Base-by-base conservation (phyloP, 345 rosid genomes). In the Triadica sebifera region DNA sequence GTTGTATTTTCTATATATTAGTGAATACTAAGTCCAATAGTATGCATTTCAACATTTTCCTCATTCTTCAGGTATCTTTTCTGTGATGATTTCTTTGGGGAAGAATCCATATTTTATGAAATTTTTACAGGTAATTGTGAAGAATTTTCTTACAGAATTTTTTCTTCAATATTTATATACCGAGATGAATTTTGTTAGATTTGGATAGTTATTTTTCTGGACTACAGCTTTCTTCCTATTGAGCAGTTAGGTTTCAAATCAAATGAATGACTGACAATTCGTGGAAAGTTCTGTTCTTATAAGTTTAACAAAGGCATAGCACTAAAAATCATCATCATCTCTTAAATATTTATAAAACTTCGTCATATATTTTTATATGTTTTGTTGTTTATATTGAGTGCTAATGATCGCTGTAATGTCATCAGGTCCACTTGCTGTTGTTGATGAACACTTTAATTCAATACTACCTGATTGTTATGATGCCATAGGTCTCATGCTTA, bases 401-500 rank as follows among this genome's bases (percentile, higher is more conserved):
- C 29, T 56, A 74, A 46, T 53, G 67, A 17, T 68, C 72, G 49
- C 68, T 75, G 57, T 74, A 56, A 12, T 80, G 12, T 81, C 25
- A 55, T 78, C 90, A 93, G 99, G 99, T 86, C 99, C 99, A 71
- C 89, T 93, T 88, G 90, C 93, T 73, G 99, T 93, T 75, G 86
- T 95, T 43, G 98, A 93, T 67, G 98, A 95, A 72, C 98, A 95
- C 85, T 90, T 95, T 81, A 89, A 81, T 85, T 82, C 91, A 46
- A 84, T 93, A 72, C 90, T 95, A 64, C 91, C 96, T 69, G 91
- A 91, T 85, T 91, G 88, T 80, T 95, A 88, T 82, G 98, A 95
- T 84, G 99, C 99, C 69, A 95, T 95, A 55, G 98, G 99, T 49
- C 84, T 95, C 74, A 93, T 91, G 98, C 93, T 95, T 73, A 93